Percentiles rank a stretch among this genome's conserved stretches.
Evolutionary conservation across 208 protist species (phyloP).

Genomic region (Leishmania turanica): DNA sequence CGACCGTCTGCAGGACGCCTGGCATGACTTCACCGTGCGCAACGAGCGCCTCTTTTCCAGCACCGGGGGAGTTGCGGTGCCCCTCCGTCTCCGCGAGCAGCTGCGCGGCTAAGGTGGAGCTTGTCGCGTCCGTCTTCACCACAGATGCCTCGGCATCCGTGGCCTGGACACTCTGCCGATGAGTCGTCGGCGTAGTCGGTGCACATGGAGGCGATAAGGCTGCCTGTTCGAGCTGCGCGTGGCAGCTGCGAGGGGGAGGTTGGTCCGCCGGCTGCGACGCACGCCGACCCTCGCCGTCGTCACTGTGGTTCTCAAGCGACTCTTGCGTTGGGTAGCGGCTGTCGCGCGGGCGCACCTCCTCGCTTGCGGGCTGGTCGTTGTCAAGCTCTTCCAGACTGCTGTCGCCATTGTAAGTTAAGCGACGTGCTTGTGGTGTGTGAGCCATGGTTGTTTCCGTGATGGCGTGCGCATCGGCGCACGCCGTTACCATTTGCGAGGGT

Average conservation of each 20-base stretch:
- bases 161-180: conserved; percentile 1
- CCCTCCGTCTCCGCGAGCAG: background rate
- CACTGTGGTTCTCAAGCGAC: background rate
- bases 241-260: background rate
- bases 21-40: background rate
- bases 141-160: background rate
- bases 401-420: conserved; percentile 6
- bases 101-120: background rate
- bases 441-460: background rate
- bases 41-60: background rate
- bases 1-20: background rate
- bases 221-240: conserved; percentile 3
- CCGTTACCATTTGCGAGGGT: background rate
- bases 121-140: background rate
- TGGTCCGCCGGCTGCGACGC: conserved; percentile 2
- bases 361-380: conserved; percentile 1
- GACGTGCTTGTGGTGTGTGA: background rate
- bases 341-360: background rate
- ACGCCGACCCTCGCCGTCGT: background rate
- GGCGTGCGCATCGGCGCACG: background rate
- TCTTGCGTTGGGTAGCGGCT: conserved; percentile 11
- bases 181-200: background rate
- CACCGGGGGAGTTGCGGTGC: background rate
- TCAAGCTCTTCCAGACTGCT: background rate
- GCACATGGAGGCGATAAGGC: background rate